Base-by-base conservation (phyloP, 768 basidiomycete genomes). In the Terana coerulea region DNA sequence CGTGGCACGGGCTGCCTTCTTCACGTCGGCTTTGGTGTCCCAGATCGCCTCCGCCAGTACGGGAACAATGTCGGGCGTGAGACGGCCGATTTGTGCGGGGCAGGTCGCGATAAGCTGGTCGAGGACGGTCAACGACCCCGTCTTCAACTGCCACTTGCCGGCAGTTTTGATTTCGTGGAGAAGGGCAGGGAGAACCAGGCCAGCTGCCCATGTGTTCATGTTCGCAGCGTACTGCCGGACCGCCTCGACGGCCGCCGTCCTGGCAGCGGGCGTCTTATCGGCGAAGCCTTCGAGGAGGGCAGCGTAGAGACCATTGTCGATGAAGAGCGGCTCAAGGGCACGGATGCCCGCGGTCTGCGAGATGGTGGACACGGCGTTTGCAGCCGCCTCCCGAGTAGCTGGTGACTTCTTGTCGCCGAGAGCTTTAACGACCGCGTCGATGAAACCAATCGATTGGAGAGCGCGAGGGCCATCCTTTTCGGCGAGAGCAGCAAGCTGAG, bases 1-100 rank as follows among this genome's bases (percentile, higher is more conserved):
- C 57, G 94, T 86, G 68, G 90, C 86, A 67, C 92, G 91, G 54
- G 95, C 94, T 33, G 91, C 90, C 79, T 98, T 97, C 86, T 98
- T 98, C 70, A 98, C 95, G 59, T 97, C 93, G 41, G 93, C 84
- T 76, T 98, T 98, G 71, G 93, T 95, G 72, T 97, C 95, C 95
- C 95, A 98, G 63, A 98, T 95, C 53, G 88, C 92, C 66, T 93
- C 95, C 11, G 43, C 26, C 63, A 98, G 91, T 63, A 98, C 77
- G 55, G 95, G 94, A 58, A 98, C 87, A 56, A 98, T 91, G 41
- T 95, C 92, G 54, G 91, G 93, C 77, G 93, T 95, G 65, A 93
- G 88, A 61, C 83, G 85, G 53, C 88, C 87, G 48, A 80, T 89
- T 74, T 95, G 95, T 53, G 71, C 64, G 41, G 93, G 90, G 25